Evolutionary conservation across 805 yeast species (phyloP).

Genomic region (Suhomyces prunicola): DNA sequence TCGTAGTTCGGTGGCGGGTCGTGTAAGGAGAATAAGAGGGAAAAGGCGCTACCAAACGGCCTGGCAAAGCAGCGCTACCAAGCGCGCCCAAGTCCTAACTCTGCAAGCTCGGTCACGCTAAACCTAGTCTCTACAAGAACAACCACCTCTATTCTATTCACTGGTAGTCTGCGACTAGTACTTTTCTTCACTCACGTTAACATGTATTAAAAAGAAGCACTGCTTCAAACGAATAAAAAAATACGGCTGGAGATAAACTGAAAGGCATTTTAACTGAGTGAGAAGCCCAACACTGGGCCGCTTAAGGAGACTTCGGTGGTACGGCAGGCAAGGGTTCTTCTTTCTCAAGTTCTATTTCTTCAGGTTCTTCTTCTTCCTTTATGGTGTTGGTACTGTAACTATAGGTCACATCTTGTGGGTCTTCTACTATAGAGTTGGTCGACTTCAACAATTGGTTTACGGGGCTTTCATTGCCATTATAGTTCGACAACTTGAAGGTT

Average conservation of each 20-base stretch:
- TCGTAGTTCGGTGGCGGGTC: slow-evolving; percentile 1
- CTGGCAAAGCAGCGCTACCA: not conserved
- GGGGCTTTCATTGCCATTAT: slow-evolving; percentile 36
- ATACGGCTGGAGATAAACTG: not conserved
- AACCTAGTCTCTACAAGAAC: not conserved
- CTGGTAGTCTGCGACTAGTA: too few relatives aligned
- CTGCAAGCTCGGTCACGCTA: too few relatives aligned
- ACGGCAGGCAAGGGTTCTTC: not conserved
- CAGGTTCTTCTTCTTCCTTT: slow-evolving; percentile 41
- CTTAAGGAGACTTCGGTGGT: not conserved
- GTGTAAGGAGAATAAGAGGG: not conserved
- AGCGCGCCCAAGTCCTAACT: too few relatives aligned
- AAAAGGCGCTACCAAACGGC: not conserved
- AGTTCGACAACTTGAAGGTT: slow-evolving; percentile 35
- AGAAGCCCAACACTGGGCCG: not conserved
- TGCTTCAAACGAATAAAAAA: slow-evolving; percentile 1
- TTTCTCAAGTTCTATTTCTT: slow-evolving; percentile 10
- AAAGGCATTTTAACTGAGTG: not conserved
- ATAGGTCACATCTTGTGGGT: slow-evolving; percentile 19
- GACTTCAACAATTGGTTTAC: slow-evolving; percentile 31
- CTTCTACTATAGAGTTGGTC: slow-evolving; percentile 3
- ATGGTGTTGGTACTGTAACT: slow-evolving; percentile 38
- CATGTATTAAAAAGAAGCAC: not conserved
- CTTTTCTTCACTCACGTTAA: not conserved
- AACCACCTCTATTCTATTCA: too few relatives aligned